Conservation (phyloP, 2,329 filamentous ascomycete genomes). For the Colletotrichum endophyticum region DNA sequence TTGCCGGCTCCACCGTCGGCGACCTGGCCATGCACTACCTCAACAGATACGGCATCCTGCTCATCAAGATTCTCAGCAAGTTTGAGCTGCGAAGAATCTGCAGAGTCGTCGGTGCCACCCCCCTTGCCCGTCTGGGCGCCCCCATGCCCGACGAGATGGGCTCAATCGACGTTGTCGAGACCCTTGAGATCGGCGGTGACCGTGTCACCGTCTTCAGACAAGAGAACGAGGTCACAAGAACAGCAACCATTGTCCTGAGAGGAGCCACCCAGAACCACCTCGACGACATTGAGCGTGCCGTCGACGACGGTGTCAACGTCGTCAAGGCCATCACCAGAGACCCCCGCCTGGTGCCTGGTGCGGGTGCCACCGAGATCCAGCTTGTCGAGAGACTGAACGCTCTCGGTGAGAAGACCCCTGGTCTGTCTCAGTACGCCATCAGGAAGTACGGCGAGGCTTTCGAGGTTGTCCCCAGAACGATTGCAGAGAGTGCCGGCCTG, state of each 20-base stretch:
- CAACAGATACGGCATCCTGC: constrained; percentile 93
- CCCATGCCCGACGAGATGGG: constrained; percentile 99
- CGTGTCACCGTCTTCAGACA: constrained; percentile 98
- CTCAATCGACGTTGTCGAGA: constrained; percentile 92
- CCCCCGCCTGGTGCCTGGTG: constrained; percentile 87
- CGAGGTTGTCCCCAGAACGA: constrained; percentile 91
- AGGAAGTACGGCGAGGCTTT: constrained; percentile 98
- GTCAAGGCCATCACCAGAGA: constrained; percentile 98
- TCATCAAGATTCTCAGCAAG: constrained; percentile 97
- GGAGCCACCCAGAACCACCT: constrained; percentile 98
- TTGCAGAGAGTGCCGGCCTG: constrained; percentile 93
- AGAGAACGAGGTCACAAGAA: constrained; percentile 90
- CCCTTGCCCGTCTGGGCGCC: constrained; percentile 91
- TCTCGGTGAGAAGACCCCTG: constrained; percentile 90
- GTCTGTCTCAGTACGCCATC: constrained; percentile 94
- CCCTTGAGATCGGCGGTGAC: constrained; percentile 95
- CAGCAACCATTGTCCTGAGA: constrained; percentile 90
- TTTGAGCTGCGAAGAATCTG: constrained; percentile 95
- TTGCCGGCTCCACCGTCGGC: constrained; percentile 92
- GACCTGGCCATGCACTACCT: constrained; percentile 94
- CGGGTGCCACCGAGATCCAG: constrained; percentile 93
- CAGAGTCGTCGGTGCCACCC: constrained; percentile 94
- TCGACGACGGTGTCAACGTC: constrained; percentile 97
- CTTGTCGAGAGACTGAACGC: constrained; percentile 90
- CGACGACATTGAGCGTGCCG: constrained; percentile 94